These are phyloP conservation scores for Exophiala mesophila DNA, from an alignment of 2,329 filamentous ascomycete species.

Conservation along the genomic window DNA sequence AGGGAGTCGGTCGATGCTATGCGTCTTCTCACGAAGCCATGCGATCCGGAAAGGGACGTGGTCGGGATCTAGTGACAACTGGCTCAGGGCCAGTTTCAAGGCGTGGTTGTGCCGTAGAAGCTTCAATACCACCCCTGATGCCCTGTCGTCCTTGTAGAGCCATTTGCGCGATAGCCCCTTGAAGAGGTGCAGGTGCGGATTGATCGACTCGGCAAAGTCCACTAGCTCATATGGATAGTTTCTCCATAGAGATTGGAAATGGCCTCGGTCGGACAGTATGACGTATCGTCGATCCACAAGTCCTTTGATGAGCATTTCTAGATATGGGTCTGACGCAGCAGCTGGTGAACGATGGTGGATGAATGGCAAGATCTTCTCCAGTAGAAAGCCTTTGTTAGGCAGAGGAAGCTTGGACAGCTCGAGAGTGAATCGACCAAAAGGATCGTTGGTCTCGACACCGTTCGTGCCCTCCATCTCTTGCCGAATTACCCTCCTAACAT, in stretches of 20 bases:
- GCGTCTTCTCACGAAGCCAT: not conserved
- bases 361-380: not conserved
- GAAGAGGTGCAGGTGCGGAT: constrained; percentile 2
- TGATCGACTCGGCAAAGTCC: constrained; percentile 5
- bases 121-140: constrained; percentile 1
- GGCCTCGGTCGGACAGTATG: not conserved
- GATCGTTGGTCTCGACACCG: not conserved
- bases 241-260: not conserved
- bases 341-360: not conserved
- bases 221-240: constrained; percentile 1
- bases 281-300: not conserved
- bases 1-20: not conserved
- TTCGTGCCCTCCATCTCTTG: not conserved
- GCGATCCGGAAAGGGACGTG: not conserved
- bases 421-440: not conserved
- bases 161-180: constrained; percentile 1
- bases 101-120: constrained; percentile 6
- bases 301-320: not conserved
- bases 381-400: not conserved
- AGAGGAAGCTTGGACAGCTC: not conserved
- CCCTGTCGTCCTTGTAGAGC: not conserved
- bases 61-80: not conserved
- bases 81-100: not conserved
- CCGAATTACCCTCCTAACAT: not conserved
- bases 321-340: not conserved